Evolutionary conservation across 352 stramenopile species (phyloP), one percentile per base, ranked within the genome.

Genomic region (Phytophthora syringae): DNA sequence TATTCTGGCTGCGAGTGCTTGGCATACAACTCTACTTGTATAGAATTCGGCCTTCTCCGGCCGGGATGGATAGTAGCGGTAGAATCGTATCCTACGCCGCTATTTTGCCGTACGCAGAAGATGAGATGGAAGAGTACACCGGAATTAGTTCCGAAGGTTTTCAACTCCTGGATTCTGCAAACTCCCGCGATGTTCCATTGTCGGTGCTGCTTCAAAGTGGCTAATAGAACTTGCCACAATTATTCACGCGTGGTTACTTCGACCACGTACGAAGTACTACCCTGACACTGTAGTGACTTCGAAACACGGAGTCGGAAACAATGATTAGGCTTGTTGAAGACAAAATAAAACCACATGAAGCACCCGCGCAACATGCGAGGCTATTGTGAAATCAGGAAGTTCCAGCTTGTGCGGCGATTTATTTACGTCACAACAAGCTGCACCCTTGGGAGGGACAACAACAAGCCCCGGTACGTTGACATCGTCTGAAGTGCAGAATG

Each of bases 11-110:
- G 2, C 52, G 60, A 4, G 27, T 80, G 28, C 18, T 78, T n/a
- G 74, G 74, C 0, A 24, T 62, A 15, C 39, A 71, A 4, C 51
- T 81, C 12, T 79, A 75, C 61, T 55, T 79, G 20, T 81, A 81
- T 54, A 53, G 63, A 34, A 62, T 59, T 58, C 34, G 49, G 16
- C 12, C 42, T 7, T 18, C 13, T 49, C 7, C 52, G 9, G 39
- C 15, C 20, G 7, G 18, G 18, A 18, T 15, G 20, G 6, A 24
- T 24, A 47, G 18, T 27, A 47, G 40, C n/a, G 25, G 12, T 1
- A 53, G n/a, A 3, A n/a, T 42, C 7, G 5, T 15, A 15, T 60
- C 39, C 2, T 70, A 69, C 27, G 60, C 50, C 12, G 57, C 67
- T 20, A 43, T 69, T 13, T 43, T 76, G 20, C 56, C 67, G 3